Evolutionary conservation across 768 basidiomycete species (phyloP), one percentile per base, ranked within the genome.

Genomic region (Lactarius hengduanensis): DNA sequence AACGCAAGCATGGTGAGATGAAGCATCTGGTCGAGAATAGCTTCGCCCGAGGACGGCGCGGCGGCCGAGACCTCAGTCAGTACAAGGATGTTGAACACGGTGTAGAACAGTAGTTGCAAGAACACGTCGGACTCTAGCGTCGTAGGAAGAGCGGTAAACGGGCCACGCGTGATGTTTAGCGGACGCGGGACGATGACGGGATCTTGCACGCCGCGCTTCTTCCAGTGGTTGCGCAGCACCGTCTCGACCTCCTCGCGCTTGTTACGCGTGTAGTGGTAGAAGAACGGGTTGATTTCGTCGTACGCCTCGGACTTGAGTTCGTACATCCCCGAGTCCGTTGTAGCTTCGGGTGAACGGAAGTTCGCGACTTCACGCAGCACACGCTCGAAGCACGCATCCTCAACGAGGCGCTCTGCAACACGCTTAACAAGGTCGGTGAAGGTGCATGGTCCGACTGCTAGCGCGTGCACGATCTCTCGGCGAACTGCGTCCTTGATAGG

Each of bases 221-320:
- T 88, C 60, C 88, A 71, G 54, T 92, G 82, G 57, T 81, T 83
- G 66, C 85, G 82, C 57, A 96, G 78, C 4, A 91, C 83, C 50
- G 81, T 84, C 72, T 95, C 94, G 30, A 94, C 96, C 74, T 95
- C 92, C 72, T 96, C 93, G 47, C 95, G 84, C 71, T 93, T 89
- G 78, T 98, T 98, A 47, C 96, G 83, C 18, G 92, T 90, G 75
- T 97, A 98, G 74, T 98, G 96, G 73, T 90, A 92, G 80, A 96
- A 97, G 78, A 95, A 97, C 0, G 96, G 95, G 72, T 98, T 91
- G 69, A 98, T 90, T 69, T 97, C 91, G 67, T 88, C 89, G 75
- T 86, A 94, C 22, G 80, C 81, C 71, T 90, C 91, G 56, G 93
- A 86, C 74, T 88, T 90, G 61, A 98, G 84, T 67, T 95, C 89